Evolutionary conservation across 2,329 filamentous ascomycete genomes (phyloP), one percentile per base, ranked within the genome.

Genomic region (Pyrenochaeta sp.): DNA sequence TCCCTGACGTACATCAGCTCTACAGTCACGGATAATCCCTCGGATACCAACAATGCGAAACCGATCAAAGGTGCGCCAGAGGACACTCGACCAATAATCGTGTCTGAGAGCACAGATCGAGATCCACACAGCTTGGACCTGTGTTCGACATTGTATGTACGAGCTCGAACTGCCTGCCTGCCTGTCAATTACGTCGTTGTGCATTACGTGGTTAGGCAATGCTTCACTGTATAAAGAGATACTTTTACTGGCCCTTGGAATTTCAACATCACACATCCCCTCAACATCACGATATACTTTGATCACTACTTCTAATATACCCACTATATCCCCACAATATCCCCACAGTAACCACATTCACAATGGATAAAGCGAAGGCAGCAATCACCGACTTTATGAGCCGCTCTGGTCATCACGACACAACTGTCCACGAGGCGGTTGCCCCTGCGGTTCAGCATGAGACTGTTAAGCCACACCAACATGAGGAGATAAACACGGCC

Each of bases 371-470:
- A 70, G 86, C 87, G 33, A 89, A 87, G 79, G 78, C 81, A 66
- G 84, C 83, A 54, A 82, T 90, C 66, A 77, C 77, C 41, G 82
- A 82, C 68, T 87, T 90, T 77, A 81, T 88, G 63, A 48, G 63
- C 69, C 82, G 83, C 63, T 79, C 85, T 51, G 87, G 87, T 51
- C 84, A 90, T 59, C 83, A 90, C 64, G 85, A 88, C 66, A 91
- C 88, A n/a, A 87, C 84, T 12, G 86, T 91, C 3, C 84, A 90
- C 56, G 86, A 90, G 74, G 82, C 81, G 7, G 82, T 89, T 36
- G 82, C 84, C 35, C 82, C 84, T 0, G 82, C 84, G 11, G 82
- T 90, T 2, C 80, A 81, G 4, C 80, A 88, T 15, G 87, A 90
- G 74, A 79, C 81, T 1, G 73, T 90, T 39, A 83, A 79, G 54